These are phyloP conservation scores for Elongisporangium senticosum DNA, from an alignment of 352 stramenopile genomes.

Conservation along the genomic window DNA sequence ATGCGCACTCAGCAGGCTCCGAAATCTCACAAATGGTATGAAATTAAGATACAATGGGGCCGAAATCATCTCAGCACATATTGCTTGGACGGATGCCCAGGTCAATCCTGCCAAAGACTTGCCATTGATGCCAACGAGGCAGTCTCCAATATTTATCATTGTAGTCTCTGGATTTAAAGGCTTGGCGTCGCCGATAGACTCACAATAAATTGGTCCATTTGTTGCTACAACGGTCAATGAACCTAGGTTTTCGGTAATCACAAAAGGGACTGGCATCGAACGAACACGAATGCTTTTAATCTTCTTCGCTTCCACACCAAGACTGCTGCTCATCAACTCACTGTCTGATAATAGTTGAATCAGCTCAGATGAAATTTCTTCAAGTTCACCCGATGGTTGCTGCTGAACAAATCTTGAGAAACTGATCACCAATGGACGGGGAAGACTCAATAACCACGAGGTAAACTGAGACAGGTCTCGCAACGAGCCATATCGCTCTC, in stretches of 20 bases:
- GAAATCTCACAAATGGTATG: slow-evolving; percentile 12
- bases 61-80: slow-evolving; percentile 27
- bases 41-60: slow-evolving; percentile 49
- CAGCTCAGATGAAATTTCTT: slow-evolving; percentile 8
- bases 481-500: slow-evolving; percentile 47
- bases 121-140: slow-evolving; percentile 64
- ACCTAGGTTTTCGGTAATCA: slow-evolving; percentile 29
- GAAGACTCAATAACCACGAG: slow-evolving; percentile 51
- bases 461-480: slow-evolving; percentile 82
- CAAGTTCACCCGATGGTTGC: background rate
- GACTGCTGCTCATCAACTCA: slow-evolving; percentile 20
- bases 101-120: slow-evolving; percentile 31
- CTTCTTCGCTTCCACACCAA: background rate
- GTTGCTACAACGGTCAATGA: slow-evolving; percentile 30
- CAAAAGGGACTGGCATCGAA: slow-evolving; percentile 32
- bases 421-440: slow-evolving; percentile 56
- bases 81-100: slow-evolving; percentile 33
- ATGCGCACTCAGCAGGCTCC: slow-evolving; percentile 42
- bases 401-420: slow-evolving; percentile 30
- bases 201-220: slow-evolving; percentile 29
- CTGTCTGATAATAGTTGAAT: slow-evolving; percentile 14
- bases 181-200: slow-evolving; percentile 8
- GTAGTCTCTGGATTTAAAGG: slow-evolving; percentile 2
- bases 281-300: slow-evolving; percentile 35
- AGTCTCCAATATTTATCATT: slow-evolving; percentile 32